Conservation (phyloP, 306 rosid species). For the Cyclanthera cordifolia region DNA sequence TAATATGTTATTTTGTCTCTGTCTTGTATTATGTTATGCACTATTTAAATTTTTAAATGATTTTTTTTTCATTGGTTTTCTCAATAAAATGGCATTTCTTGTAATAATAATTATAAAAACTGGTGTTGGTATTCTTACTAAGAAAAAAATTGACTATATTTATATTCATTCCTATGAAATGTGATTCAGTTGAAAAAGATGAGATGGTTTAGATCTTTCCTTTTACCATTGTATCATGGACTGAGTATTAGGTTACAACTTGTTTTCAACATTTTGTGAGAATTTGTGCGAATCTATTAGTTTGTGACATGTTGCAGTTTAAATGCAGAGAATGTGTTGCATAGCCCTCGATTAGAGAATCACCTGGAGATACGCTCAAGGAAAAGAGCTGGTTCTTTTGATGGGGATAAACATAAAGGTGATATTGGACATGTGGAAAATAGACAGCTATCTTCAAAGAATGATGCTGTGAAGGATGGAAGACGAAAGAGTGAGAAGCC, state of each 20-base stretch:
- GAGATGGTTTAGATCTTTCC: neutral
- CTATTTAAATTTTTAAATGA: neutral
- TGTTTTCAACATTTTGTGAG: neutral
- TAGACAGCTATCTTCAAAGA: conserved; percentile 47
- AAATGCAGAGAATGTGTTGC: conserved; percentile 44
- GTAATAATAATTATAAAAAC: too few relatives aligned
- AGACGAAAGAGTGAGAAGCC: conserved; percentile 74
- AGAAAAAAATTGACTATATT: neutral
- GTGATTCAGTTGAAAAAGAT: neutral
- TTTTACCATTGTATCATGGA: neutral
- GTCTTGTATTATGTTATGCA: neutral
- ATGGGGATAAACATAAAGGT: conserved; percentile 51
- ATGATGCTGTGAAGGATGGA: conserved; percentile 55
- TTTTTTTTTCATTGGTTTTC: neutral
- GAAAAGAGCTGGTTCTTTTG: conserved; percentile 57
- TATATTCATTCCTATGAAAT: neutral
- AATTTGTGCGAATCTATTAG: conserved; percentile 15
- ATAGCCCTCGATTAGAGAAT: conserved; percentile 55
- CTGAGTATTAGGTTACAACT: neutral
- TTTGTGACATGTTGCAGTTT: conserved; percentile 30
- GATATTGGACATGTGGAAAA: conserved; percentile 43
- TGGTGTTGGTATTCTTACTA: neutral
- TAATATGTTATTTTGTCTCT: neutral
- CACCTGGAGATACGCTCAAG: conserved; percentile 54
- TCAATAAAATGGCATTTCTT: neutral